phyloP scores from a whole-genome alignment of 2,329 filamentous ascomycete genomes.

The Microcyclospora tardicrescens region DNA sequence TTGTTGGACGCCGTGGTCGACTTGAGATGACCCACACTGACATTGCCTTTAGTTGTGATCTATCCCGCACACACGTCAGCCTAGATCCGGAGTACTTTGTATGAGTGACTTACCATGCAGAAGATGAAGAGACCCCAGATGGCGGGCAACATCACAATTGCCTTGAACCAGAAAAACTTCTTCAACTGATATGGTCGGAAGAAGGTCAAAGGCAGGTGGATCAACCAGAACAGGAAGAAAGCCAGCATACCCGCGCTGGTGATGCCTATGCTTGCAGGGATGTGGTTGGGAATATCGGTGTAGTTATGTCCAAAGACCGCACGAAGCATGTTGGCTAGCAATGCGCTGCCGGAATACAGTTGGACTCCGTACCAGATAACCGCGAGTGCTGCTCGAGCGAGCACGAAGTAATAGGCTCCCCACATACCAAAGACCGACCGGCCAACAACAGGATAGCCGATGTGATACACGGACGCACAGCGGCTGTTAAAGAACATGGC shows the following conservation, averaged over 20 bases:
- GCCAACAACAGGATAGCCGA: constrained; percentile 22
- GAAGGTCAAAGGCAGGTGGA: constrained; percentile 25
- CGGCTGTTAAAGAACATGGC: constrained; percentile 35
- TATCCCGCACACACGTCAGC: too few species aligned
- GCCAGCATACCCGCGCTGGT: constrained; percentile 23
- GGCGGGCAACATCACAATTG: constrained; percentile 25
- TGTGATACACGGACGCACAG: constrained; percentile 27
- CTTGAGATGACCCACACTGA: constrained; percentile 31
- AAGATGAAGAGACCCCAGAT: constrained; percentile 25
- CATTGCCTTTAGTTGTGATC: constrained; percentile 19
- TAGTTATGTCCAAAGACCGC: constrained; percentile 28
- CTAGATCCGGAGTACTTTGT: too few species aligned
- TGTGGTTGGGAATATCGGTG: constrained; percentile 20
- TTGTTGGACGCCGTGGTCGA: constrained; percentile 23
- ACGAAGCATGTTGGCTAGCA: constrained; percentile 16
- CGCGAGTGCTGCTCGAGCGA: constrained; percentile 22
- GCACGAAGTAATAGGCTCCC: constrained; percentile 32
- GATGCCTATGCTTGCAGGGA: constrained; percentile 19
- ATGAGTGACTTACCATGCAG: constrained; percentile 16
- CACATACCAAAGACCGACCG: constrained; percentile 31
- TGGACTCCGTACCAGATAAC: constrained; percentile 9
- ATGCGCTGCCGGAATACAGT: constrained; percentile 12
- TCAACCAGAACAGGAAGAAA: constrained; percentile 22
- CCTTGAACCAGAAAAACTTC: constrained; percentile 35
- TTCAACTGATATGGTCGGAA: constrained; percentile 33